Evolutionary conservation across 805 yeast genomes (phyloP).

Genomic region (Sugiyamaella qingdaonensis): DNA sequence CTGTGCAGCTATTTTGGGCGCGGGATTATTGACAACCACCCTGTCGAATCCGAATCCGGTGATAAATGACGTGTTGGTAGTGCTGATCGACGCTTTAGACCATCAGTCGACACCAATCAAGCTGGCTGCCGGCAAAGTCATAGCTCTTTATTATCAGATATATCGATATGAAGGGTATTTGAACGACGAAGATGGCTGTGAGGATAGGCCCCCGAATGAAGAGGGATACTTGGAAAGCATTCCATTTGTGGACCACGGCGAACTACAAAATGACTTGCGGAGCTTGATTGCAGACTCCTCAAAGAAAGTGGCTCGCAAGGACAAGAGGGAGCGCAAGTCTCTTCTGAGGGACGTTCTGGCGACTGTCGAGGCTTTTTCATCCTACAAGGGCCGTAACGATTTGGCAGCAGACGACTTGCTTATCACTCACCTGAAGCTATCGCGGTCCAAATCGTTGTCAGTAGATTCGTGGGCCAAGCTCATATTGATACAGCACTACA

Average conservation of each 20-base stretch:
- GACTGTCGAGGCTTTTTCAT: constrained; percentile 43
- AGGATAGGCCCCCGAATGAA: constrained; percentile 37
- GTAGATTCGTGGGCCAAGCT: constrained; percentile 33
- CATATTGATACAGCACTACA: constrained; percentile 31
- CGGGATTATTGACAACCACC: constrained; percentile 24
- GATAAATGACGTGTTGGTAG: constrained; percentile 39
- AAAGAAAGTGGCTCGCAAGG: constrained; percentile 57
- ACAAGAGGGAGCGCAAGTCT: constrained; percentile 55
- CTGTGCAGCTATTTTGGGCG: constrained; percentile 28
- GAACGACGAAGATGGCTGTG: constrained; percentile 32
- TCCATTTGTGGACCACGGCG: constrained; percentile 40
- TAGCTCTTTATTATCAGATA: constrained; percentile 54
- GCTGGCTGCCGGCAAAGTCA: constrained; percentile 51
- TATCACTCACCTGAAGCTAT: constrained; percentile 27
- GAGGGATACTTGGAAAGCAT: constrained; percentile 54
- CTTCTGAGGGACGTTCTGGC: constrained; percentile 54
- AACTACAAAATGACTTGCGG: constrained; percentile 25
- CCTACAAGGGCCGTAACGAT: constrained; percentile 30
- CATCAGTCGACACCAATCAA: constrained; percentile 44
- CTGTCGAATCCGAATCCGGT: constrained; percentile 39
- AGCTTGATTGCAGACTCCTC: constrained; percentile 47
- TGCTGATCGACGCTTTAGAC: constrained; percentile 42
- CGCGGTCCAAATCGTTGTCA: constrained; percentile 25
- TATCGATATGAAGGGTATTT: constrained; percentile 37
- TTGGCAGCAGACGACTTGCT: constrained; percentile 18